phyloP scores from a whole-genome alignment of 495 filamentous ascomycete species.

The Daldinia vernicosa region DNA sequence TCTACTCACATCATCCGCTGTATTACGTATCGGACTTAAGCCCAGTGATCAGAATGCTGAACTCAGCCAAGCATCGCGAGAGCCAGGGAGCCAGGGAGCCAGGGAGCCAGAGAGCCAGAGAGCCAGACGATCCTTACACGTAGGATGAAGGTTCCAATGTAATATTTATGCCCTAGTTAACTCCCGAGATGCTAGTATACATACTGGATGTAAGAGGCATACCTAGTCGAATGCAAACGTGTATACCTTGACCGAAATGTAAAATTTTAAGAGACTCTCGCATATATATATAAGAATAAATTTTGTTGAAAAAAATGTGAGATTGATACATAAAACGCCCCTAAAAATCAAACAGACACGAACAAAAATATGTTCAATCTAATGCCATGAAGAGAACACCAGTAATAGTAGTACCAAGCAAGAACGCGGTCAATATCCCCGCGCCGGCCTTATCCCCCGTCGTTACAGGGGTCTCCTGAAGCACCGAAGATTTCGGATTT shows the following conservation, averaged over 20 bases:
- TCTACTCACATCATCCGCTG: neutral
- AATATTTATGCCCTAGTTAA: neutral
- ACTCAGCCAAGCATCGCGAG: neutral
- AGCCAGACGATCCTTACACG: neutral
- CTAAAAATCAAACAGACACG: neutral
- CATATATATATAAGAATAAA: neutral
- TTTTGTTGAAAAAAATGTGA: neutral
- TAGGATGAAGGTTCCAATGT: neutral
- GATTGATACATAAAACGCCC: neutral
- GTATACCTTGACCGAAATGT: neutral
- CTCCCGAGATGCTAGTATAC: neutral
- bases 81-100: no score
- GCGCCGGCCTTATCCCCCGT: slow-evolving; percentile 67
- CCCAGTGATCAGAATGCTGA: no score
- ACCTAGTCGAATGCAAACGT: neutral
- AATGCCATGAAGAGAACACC: slow-evolving; percentile 47
- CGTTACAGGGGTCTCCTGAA: slow-evolving; percentile 42
- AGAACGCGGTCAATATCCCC: slow-evolving; percentile 62
- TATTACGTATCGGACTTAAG: neutral
- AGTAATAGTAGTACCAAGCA: slow-evolving; percentile 43
- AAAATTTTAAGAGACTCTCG: neutral
- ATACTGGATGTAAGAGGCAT: neutral
- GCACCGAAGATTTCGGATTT: neutral
- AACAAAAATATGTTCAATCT: neutral
- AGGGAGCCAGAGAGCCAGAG: no score